Percentiles rank a stretch among this genome's conserved stretches.
phyloP scores from a whole-genome alignment of 1,284 basidiomycete species.

The Omphalotus olearius region DNA sequence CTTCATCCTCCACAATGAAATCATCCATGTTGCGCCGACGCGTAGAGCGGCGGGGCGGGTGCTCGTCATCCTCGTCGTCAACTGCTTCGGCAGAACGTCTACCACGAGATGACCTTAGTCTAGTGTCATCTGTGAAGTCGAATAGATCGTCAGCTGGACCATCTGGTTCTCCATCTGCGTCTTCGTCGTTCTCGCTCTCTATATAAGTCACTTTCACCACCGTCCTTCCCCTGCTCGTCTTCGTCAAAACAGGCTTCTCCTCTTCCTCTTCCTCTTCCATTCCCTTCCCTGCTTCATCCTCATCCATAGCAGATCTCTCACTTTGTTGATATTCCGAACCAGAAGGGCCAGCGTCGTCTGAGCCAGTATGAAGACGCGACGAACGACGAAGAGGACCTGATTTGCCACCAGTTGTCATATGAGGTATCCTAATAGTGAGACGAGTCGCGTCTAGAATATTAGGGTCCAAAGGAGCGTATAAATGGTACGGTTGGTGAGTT shows the following conservation, averaged over 20 bases:
- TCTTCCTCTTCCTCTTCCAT: slow-evolving; percentile 23
- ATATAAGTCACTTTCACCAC: slow-evolving; percentile 41
- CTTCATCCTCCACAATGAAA: slow-evolving; percentile 13
- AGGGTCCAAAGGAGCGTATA: background rate
- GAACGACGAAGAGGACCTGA: slow-evolving; percentile 6
- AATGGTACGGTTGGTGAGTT: background rate
- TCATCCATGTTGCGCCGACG: slow-evolving; percentile 15
- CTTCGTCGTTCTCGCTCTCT: slow-evolving; percentile 40
- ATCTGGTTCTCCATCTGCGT: slow-evolving; percentile 20
- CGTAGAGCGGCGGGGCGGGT: slow-evolving; percentile 20
- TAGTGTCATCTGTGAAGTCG: slow-evolving; percentile 19
- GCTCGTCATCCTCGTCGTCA: slow-evolving; percentile 35
- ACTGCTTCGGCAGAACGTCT: slow-evolving; percentile 23
- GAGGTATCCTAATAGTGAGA: slow-evolving; percentile 9
- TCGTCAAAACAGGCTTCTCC: slow-evolving; percentile 26
- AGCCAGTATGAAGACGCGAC: slow-evolving; percentile 5
- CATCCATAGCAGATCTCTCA: slow-evolving; percentile 27
- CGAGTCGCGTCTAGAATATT: background rate
- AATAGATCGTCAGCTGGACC: slow-evolving; percentile 25
- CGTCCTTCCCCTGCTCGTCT: slow-evolving; percentile 42
- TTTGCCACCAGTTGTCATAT: background rate
- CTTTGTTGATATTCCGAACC: slow-evolving; percentile 67
- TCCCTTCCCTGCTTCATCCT: slow-evolving; percentile 26
- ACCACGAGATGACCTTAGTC: slow-evolving; percentile 2
- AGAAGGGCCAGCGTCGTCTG: slow-evolving; percentile 32